phyloP scores from a whole-genome alignment of 2,329 filamentous ascomycete species.

The Neofusicoccum umdonicola region DNA sequence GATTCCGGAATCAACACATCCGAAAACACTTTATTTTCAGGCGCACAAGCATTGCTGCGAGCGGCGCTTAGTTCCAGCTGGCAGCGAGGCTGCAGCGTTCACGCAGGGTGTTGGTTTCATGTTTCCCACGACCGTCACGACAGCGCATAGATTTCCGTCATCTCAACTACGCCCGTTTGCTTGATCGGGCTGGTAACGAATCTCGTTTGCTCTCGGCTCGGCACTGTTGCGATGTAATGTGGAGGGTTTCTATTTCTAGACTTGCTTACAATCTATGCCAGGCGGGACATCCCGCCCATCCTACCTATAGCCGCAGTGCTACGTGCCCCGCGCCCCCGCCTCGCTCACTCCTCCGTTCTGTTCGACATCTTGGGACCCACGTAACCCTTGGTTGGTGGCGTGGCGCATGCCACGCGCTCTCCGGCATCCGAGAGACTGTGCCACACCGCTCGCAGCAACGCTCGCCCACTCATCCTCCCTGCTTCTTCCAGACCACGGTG shows the following conservation, averaged over 20 bases:
- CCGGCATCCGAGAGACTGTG: neutral
- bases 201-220: neutral
- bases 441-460: neutral
- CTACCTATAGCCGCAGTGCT: neutral
- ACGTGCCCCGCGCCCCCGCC: neutral
- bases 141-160: conserved; percentile 8
- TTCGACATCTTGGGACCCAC: neutral
- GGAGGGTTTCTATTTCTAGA: conserved; percentile 10
- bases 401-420: neutral
- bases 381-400: neutral
- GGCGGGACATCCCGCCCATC: neutral
- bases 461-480: neutral
- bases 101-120: neutral
- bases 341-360: neutral
- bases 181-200: neutral
- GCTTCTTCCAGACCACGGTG: neutral
- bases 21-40: neutral
- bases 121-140: conserved; percentile 14
- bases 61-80: neutral
- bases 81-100: neutral
- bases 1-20: neutral
- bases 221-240: neutral
- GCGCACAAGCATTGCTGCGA: neutral
- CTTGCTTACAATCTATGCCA: conserved; percentile 12
- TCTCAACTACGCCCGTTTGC: neutral